phyloP scores from a whole-genome alignment of 257 asterid genomes.

The Solanum arcanum region DNA sequence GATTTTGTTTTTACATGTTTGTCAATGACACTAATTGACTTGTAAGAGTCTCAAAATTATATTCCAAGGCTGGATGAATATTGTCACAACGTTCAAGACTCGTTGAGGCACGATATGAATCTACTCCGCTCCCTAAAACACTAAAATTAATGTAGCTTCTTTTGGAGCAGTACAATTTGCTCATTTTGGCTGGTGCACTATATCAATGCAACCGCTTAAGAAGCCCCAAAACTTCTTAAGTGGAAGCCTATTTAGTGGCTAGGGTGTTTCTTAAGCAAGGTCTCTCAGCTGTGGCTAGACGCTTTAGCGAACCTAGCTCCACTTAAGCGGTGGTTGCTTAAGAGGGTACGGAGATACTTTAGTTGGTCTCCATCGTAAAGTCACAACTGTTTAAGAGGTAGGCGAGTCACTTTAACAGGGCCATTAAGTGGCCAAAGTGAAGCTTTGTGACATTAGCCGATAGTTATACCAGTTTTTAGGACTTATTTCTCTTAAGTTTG shows the following conservation, averaged over 20 bases:
- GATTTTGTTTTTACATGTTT: neutral
- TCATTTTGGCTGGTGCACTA: neutral
- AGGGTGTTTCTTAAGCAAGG: neutral
- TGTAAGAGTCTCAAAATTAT: too few relatives aligned
- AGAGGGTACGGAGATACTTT: neutral
- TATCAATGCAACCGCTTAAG: neutral
- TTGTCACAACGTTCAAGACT: neutral
- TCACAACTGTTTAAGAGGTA: neutral
- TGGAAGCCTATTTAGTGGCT: neutral
- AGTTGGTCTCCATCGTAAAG: neutral
- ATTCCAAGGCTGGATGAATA: neutral
- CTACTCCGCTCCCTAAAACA: neutral
- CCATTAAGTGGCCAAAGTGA: neutral
- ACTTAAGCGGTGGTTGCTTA: too few relatives aligned
- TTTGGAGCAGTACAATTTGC: neutral
- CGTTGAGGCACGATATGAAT: too few relatives aligned
- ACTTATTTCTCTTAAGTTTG: neutral
- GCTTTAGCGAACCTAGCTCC: neutral
- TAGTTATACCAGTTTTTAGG: neutral
- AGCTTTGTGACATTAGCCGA: neutral
- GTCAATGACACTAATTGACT: neutral
- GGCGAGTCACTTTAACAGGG: neutral
- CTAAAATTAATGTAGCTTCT: too few relatives aligned
- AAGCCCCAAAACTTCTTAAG: neutral
- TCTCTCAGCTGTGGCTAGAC: fast-evolving